A percentile compares a stretch with the other conserved stretches of the same genome.
These are phyloP conservation scores for Stachybotrys elegans DNA, from an alignment of 2,329 filamentous ascomycete species.

Conservation along the genomic window DNA sequence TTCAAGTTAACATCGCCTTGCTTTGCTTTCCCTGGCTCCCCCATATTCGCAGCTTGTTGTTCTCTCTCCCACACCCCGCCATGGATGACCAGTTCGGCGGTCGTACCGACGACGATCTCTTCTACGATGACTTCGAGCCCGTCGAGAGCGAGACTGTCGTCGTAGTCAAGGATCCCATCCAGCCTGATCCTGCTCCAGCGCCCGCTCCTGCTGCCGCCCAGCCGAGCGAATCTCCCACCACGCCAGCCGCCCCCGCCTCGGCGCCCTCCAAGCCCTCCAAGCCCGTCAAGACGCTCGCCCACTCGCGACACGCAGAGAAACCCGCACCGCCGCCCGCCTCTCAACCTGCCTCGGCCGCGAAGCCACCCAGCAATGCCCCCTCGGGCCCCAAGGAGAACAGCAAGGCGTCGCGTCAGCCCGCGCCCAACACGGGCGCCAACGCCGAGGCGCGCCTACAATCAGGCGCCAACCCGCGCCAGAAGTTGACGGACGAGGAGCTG, in stretches of 20 bases:
- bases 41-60: no score
- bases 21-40: no score
- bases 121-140: conserved; percentile 58
- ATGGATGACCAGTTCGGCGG: conserved; percentile 60
- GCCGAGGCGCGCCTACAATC: conserved; percentile 42
- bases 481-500: conserved; percentile 55
- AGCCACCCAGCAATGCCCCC: conserved; percentile 24
- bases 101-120: conserved; percentile 58
- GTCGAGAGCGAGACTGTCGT: conserved; percentile 33
- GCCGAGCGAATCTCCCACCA: conserved; percentile 7
- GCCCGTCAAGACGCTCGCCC: conserved; percentile 19
- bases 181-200: conserved; percentile 11
- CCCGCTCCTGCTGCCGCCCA: conserved; percentile 9
- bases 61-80: conserved; percentile 3
- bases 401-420: conserved; percentile 2
- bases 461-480: conserved; percentile 54
- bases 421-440: conserved; percentile 26
- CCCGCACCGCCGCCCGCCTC: conserved; percentile 1
- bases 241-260: conserved; percentile 6
- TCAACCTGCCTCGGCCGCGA: conserved; percentile 7
- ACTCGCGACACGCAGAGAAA: conserved; percentile 28
- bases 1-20: no score
- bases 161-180: conserved; percentile 14
- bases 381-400: conserved; percentile 18
- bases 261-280: conserved; percentile 9